A percentile compares a stretch with the other conserved stretches of the same genome.
phyloP scores from a whole-genome alignment of 805 yeast genomes.

The Wickerhamia fluorescens region DNA sequence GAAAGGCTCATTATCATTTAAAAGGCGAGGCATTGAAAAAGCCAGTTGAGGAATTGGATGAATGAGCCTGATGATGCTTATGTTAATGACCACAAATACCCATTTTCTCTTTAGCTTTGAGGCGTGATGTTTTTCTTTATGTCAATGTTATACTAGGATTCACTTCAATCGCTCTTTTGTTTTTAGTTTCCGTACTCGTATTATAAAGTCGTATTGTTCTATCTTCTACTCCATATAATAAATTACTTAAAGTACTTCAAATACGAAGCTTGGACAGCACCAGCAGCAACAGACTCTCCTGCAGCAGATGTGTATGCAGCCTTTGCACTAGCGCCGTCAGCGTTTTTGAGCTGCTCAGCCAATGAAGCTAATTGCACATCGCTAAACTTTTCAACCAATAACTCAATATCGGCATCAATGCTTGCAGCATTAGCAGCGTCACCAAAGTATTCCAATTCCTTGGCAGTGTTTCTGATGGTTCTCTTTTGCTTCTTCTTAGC shows the following conservation, averaged over 20 bases:
- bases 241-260: slow-evolving; percentile 42
- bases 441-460: slow-evolving; percentile 82
- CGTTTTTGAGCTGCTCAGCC: slow-evolving; percentile 58
- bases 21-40: slow-evolving; percentile 42
- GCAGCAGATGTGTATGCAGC: slow-evolving; percentile 50
- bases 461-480: slow-evolving; percentile 70
- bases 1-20: slow-evolving; percentile 72
- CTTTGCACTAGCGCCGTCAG: slow-evolving; percentile 51
- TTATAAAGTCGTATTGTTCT: too few species aligned
- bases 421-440: slow-evolving; percentile 59
- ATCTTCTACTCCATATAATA: too few species aligned
- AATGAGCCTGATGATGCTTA: slow-evolving; percentile 1
- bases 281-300: slow-evolving; percentile 43
- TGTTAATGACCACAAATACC: slow-evolving; percentile 1
- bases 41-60: slow-evolving; percentile 7
- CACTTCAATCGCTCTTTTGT: too few species aligned
- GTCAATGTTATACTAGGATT: too few species aligned
- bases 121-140: too few species aligned
- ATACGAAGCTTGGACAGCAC: slow-evolving; percentile 46
- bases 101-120: too few species aligned
- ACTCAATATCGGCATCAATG: slow-evolving; percentile 74
- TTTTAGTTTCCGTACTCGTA: too few species aligned
- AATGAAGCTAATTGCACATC: slow-evolving; percentile 73
- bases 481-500: slow-evolving; percentile 98
- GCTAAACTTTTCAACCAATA: slow-evolving; percentile 70